phyloP scores from a whole-genome alignment of 75 land plant species.

The Ceratopteris richardii region DNA sequence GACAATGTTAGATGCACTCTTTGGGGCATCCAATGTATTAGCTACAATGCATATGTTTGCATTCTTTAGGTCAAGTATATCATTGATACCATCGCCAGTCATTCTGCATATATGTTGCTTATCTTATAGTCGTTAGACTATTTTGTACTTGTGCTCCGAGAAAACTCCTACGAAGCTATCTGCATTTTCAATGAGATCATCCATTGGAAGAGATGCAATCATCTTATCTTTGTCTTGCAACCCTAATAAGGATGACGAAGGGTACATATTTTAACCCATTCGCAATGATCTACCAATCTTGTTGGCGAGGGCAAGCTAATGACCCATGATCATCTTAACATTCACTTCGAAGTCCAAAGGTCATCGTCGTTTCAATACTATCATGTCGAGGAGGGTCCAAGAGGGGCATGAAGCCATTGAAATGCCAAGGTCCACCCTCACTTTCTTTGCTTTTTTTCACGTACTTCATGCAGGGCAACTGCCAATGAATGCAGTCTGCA shows the following conservation, averaged over 20 bases:
- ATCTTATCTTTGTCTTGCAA: slow-evolving; percentile 28
- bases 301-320: slow-evolving; percentile 54
- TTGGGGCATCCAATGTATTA: slow-evolving; percentile 50
- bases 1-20: slow-evolving; percentile 55
- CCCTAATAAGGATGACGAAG: slow-evolving; percentile 60
- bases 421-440: slow-evolving; percentile 49
- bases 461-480: slow-evolving; percentile 36
- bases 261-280: slow-evolving; percentile 65
- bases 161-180: slow-evolving; percentile 71
- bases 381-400: slow-evolving; percentile 84
- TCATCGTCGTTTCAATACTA: slow-evolving; percentile 68
- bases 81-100: slow-evolving; percentile 79
- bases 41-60: slow-evolving; percentile 66
- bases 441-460: slow-evolving; percentile 53
- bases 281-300: slow-evolving; percentile 55
- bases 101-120: slow-evolving; percentile 63
- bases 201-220: slow-evolving; percentile 33
- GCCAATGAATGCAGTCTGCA: slow-evolving; percentile 47
- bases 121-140: slow-evolving; percentile 45
- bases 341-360: slow-evolving; percentile 73
- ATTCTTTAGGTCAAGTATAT: slow-evolving; percentile 68
- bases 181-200: slow-evolving; percentile 49
- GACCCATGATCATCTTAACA: slow-evolving; percentile 86
- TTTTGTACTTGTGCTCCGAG: slow-evolving; percentile 68
- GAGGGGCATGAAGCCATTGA: slow-evolving; percentile 58